Conservation (phyloP, 1,139 yeast genomes). For the Sugiyamaella novakii region DNA sequence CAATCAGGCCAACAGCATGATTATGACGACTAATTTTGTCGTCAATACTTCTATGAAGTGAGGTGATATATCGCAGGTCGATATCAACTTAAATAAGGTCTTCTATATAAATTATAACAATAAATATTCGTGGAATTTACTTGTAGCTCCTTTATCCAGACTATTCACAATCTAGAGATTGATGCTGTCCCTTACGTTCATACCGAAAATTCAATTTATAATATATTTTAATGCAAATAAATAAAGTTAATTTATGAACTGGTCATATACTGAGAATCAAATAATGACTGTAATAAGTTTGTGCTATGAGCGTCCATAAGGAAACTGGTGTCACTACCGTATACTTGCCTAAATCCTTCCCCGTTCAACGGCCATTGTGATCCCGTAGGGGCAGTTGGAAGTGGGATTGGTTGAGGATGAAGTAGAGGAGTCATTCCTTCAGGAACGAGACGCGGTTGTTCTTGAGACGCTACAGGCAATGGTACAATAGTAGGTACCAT, state of each 20-base stretch:
- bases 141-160: too few species aligned
- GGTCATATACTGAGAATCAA: conserved; percentile 15
- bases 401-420: conserved; percentile 9
- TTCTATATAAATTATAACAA: conserved; percentile 3
- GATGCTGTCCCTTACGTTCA: too few species aligned
- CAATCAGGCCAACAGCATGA: background rate
- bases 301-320: conserved; percentile 33
- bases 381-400: conserved; percentile 7
- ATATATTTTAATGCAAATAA: conserved; percentile 15
- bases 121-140: background rate
- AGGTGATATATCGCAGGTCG: conserved; percentile 9
- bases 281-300: conserved; percentile 28
- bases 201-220: too few species aligned
- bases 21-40: conserved; percentile 1
- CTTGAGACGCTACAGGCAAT: conserved; percentile 7
- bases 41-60: background rate
- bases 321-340: conserved; percentile 24
- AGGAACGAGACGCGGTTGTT: conserved; percentile 12
- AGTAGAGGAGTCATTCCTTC: conserved; percentile 12
- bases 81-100: background rate
- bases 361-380: conserved; percentile 15
- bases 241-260: conserved; percentile 5
- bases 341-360: conserved; percentile 10
- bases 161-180: too few species aligned
- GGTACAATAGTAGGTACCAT: conserved; percentile 9